Base-by-base conservation (phyloP, 2,329 filamentous ascomycete genomes). In the Ascochyta lentis region DNA sequence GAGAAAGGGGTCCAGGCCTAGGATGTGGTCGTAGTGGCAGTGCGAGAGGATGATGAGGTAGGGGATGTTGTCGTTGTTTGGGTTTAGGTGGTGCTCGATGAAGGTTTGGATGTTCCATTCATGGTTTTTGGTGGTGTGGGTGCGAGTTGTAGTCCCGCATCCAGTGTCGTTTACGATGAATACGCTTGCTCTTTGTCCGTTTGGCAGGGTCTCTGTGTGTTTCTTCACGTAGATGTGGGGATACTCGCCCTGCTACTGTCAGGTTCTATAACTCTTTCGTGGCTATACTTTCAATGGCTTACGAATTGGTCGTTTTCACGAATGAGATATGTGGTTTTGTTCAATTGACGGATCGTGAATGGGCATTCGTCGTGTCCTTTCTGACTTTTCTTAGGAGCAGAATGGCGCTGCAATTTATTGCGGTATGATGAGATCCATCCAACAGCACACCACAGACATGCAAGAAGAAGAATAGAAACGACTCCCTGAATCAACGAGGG, bases 1-100 rank as follows among this genome's bases (percentile, higher is more conserved):
- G 3, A 55, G 51, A 16, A 60, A 38, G 7, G 49, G 45, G 1
- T 27, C 22, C 4, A 60, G 47, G 7, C 54, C 58, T 12, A 60
- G 58, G 43, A 60, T 58, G 40, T 58, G 58, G 34, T 60, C 54
- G 46, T 58, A 60, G 47, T 58, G 58, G 43, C 58, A 60, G 31
- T 60, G 58, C 3, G 50, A 58, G 22, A 60, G 54, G 35, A 60
- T 49, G 40, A 60, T 33, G n/a, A 55, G 54, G 35, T 60, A 58
- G 16, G 44, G 50, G 16, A 45, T 49, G 3, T 23, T 5, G 16
- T 31, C 16, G 23, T 26, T 24, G 13, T 23, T 23, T 2, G 58
- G 50, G 29, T 60, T 60, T 13, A 60, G 43, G 27, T 60, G 50
- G 31, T 49, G 49, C 27, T 58, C 50, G 47, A 60, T 57, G 43